Evolutionary conservation across 371 early-diverging fungal genomes (phyloP).

Genomic region (Mortierella sp.): DNA sequence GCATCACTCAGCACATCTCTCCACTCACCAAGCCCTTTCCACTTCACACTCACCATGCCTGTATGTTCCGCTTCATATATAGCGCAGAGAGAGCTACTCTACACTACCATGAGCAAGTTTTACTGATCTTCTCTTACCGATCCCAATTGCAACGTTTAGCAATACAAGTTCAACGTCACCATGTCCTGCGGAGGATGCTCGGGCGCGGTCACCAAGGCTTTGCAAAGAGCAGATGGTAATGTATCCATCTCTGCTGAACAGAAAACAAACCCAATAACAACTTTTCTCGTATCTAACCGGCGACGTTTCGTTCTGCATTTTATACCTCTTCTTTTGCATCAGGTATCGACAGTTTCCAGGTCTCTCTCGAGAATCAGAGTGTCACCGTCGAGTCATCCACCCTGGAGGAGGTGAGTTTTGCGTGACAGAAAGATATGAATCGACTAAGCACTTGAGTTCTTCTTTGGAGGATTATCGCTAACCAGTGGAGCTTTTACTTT

Average conservation of each 20-base stretch:
- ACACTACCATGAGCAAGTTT: not conserved
- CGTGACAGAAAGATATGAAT: not conserved
- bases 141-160: not conserved
- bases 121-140: not conserved
- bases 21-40: too few relatives aligned
- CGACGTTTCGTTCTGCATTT: too few relatives aligned
- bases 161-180: slow-evolving; percentile 79
- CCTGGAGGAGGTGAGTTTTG: slow-evolving; percentile 20
- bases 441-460: too few relatives aligned
- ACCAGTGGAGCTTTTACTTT: too few relatives aligned
- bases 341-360: slow-evolving; percentile 73
- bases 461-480: too few relatives aligned
- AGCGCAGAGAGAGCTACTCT: not conserved
- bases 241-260: too few relatives aligned
- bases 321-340: not conserved
- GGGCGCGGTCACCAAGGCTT: slow-evolving; percentile 76
- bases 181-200: slow-evolving; percentile 89
- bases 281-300: too few relatives aligned
- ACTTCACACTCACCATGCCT: too few relatives aligned
- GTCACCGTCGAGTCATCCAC: slow-evolving; percentile 65
- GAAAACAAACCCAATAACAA: too few relatives aligned
- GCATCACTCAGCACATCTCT: too few relatives aligned
- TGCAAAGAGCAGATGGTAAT: slow-evolving; percentile 30
- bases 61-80: too few relatives aligned
- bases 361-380: slow-evolving; percentile 73